These are phyloP conservation scores for Neonectria hederae DNA, from an alignment of 2,329 filamentous ascomycete genomes.

Conservation along the genomic window DNA sequence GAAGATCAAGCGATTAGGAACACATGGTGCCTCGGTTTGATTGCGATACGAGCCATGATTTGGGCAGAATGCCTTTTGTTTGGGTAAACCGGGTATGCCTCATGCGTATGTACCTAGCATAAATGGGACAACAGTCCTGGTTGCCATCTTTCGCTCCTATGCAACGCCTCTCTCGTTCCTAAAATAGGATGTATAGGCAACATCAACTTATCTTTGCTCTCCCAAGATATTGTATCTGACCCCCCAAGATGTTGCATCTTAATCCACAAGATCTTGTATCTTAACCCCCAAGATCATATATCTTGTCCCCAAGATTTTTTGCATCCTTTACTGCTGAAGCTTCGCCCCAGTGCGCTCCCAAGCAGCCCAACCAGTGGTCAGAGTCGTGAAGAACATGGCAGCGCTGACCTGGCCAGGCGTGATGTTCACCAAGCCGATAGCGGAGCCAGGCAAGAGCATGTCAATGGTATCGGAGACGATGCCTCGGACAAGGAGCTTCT, in stretches of 20 bases:
- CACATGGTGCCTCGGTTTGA: background rate
- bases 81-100: constrained; percentile 8
- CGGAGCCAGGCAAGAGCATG: constrained; percentile 66
- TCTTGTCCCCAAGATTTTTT: background rate
- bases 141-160: background rate
- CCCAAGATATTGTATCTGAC: too few relatives aligned
- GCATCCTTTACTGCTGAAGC: constrained; percentile 28
- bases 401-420: constrained; percentile 63
- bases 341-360: constrained; percentile 62
- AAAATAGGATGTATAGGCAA: constrained; percentile 1
- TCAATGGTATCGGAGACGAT: constrained; percentile 69
- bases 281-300: background rate
- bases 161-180: background rate
- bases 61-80: background rate
- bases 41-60: background rate
- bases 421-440: constrained; percentile 68
- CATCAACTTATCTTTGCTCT: background rate
- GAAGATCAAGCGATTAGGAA: background rate
- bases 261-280: too few relatives aligned
- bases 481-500: constrained; percentile 55
- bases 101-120: background rate
- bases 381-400: constrained; percentile 69
- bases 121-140: background rate
- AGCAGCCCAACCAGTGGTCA: constrained; percentile 67
- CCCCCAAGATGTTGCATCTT: too few relatives aligned